Base-by-base conservation (phyloP, 2,329 filamentous ascomycete genomes). In the Penicillium sp. region DNA sequence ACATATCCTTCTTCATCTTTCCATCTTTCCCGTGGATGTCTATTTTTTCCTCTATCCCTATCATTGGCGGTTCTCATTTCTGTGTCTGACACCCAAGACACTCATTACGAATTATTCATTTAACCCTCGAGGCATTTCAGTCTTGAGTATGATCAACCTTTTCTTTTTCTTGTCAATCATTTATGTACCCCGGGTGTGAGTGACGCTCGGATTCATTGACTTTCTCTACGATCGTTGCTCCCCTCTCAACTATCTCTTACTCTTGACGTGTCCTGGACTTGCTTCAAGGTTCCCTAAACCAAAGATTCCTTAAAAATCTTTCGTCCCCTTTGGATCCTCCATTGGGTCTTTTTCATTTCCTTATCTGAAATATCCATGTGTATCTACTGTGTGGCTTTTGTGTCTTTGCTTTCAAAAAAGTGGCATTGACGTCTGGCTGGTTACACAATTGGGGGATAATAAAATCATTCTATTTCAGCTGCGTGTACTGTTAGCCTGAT, bases 51-150 rank as follows among this genome's bases (percentile, higher is more conserved):
- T 49, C 42, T 43, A 52, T 28, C 40, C 50, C 46, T 42, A 50
- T n/a, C n/a, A n/a, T 53, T 33, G 57, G 52, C 55, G 54, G 53
- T 53, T 49, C 39, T 18, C 50, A 27, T 39, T 53, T 42, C 28
- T 51, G 49, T 41, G 58, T 62, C 58, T 54, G 29, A 39, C 47
- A 34, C 27, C 27, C 48, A 30, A 54, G 56, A 50, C 49, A 58
- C 49, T 41, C 41, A 50, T 68, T 63, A 68, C 64, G 65, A 68
- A 65, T 66, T 55, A 67, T 60, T 66, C n/a, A n/a, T n/a, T 67
- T 67, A 54, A 37, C 58, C 49, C 58, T 62, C 57, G 56, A 54
- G 54, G 52, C 58, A 55, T 62, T 62, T 58, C 56, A 18, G 44
- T 52, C 64, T 60, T 62, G 65, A 63, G 64, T 64, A 64, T 57